Evolutionary conservation across 139 green algal genomes (phyloP).

Genomic region (Ostreobium quekettii): DNA sequence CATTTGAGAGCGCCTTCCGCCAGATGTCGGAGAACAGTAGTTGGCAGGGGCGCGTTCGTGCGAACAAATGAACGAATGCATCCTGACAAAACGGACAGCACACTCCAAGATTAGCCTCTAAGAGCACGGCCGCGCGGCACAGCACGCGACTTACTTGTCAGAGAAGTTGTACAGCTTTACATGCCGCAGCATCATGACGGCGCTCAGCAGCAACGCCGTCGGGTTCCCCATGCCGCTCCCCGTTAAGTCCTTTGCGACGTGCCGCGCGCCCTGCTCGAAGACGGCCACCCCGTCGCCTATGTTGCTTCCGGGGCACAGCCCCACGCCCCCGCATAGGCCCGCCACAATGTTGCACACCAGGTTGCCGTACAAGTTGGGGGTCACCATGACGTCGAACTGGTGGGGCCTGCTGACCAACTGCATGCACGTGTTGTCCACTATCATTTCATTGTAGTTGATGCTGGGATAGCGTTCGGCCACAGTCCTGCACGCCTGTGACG

Average conservation of each 20-base stretch:
- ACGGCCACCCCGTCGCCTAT: conserved; percentile 50
- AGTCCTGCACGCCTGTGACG: conserved; percentile 59
- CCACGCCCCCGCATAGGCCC: conserved; percentile 80
- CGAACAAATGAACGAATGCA: too few relatives aligned
- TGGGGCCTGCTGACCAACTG: conserved; percentile 59
- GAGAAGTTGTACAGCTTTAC: conserved; percentile 48
- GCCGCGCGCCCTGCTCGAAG: conserved; percentile 40
- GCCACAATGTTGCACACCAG: conserved; percentile 85
- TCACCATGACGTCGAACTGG: conserved; percentile 91
- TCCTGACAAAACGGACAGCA: too few relatives aligned
- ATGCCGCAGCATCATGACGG: conserved; percentile 88
- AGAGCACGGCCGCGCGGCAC: too few relatives aligned
- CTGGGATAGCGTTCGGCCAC: conserved; percentile 56
- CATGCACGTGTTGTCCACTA: conserved; percentile 97
- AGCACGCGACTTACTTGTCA: conserved; percentile 38
- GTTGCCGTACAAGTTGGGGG: conserved; percentile 85
- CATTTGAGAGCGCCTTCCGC: too few relatives aligned
- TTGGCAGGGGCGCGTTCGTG: too few relatives aligned
- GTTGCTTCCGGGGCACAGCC: conserved; percentile 73
- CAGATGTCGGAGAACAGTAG: too few relatives aligned
- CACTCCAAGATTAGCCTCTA: too few relatives aligned
- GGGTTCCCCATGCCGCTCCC: conserved; percentile 78
- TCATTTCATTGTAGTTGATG: conserved; percentile 87
- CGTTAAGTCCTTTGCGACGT: conserved; percentile 34
- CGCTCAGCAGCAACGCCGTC: conserved; percentile 76